phyloP scores from a whole-genome alignment of 441 rosid genomes.

The Erodium chrysanthum region DNA sequence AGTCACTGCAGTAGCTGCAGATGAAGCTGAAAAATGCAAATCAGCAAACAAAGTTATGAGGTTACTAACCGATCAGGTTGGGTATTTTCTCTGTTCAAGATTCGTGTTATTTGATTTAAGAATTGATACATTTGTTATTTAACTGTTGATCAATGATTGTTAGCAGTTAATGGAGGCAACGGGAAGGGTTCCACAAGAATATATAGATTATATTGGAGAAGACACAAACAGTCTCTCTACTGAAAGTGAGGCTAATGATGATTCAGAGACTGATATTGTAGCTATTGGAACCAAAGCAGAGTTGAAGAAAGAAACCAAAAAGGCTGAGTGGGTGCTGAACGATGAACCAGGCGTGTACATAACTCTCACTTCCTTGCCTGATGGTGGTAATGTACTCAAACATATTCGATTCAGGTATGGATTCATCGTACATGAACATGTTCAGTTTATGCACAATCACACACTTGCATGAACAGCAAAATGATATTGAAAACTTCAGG shows the following conservation, averaged over 20 bases:
- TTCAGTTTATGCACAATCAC: neutral
- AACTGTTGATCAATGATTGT: too few relatives aligned
- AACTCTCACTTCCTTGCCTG: conserved; percentile 67
- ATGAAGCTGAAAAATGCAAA: conserved; percentile 80
- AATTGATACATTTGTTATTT: too few relatives aligned
- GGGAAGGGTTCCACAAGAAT: too few relatives aligned
- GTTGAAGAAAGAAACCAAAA: conserved; percentile 48
- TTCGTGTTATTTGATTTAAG: too few relatives aligned
- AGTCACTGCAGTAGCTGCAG: conserved; percentile 68
- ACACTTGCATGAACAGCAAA: too few relatives aligned
- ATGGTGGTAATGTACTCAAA: conserved; percentile 76
- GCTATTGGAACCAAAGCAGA: conserved; percentile 38
- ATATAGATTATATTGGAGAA: too few relatives aligned
- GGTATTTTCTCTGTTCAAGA: conserved; percentile 17
- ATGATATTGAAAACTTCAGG: too few relatives aligned
- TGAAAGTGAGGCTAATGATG: conserved; percentile 35
- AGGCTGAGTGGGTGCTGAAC: conserved; percentile 84
- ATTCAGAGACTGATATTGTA: conserved; percentile 29
- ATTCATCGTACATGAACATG: neutral
- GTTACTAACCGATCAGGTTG: conserved; percentile 84
- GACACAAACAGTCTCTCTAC: too few relatives aligned
- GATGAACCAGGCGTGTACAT: conserved; percentile 90
- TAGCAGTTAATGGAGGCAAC: too few relatives aligned
- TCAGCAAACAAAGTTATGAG: conserved; percentile 95
- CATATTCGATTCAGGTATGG: conserved; percentile 84